Evolutionary conservation across 2,329 filamentous ascomycete genomes (phyloP).

Genomic region (Cadophora sp.): DNA sequence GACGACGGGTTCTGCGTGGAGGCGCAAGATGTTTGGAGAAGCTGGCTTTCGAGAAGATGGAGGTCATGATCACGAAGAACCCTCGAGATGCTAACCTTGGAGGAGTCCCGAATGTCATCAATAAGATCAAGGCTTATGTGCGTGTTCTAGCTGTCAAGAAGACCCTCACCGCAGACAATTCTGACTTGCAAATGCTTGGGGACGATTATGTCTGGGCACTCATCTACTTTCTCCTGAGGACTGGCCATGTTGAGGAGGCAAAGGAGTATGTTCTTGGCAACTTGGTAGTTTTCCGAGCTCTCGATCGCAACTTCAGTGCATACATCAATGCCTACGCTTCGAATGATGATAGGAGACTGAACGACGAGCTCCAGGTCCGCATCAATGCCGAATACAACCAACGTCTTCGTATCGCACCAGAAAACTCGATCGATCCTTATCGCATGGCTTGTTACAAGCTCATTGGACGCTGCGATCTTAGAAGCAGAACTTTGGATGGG

Average conservation of each 20-base stretch:
- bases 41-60: slow-evolving; percentile 79
- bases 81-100: slow-evolving; percentile 89
- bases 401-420: slow-evolving; percentile 81
- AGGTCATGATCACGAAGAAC: slow-evolving; percentile 79
- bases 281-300: slow-evolving; percentile 80
- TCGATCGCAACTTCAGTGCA: slow-evolving; percentile 87
- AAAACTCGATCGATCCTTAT: slow-evolving; percentile 91
- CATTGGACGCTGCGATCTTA: slow-evolving; percentile 78
- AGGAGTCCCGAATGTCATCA: slow-evolving; percentile 84
- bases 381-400: slow-evolving; percentile 92
- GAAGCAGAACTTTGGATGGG: slow-evolving; percentile 67
- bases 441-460: slow-evolving; percentile 98
- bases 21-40: slow-evolving; percentile 82
- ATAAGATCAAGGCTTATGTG: slow-evolving; percentile 92
- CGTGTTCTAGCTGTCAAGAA: slow-evolving; percentile 80
- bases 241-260: slow-evolving; percentile 84
- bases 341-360: slow-evolving; percentile 77
- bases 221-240: slow-evolving; percentile 88
- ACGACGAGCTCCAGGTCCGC: slow-evolving; percentile 80
- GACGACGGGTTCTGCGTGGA: slow-evolving; percentile 80
- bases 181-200: slow-evolving; percentile 78
- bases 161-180: slow-evolving; percentile 82
- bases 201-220: slow-evolving; percentile 93
- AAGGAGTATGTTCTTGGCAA: slow-evolving; percentile 85
- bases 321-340: slow-evolving; percentile 87